Conservation (phyloP, 1,284 basidiomycete genomes). For the Leccinum colubrinum region DNA sequence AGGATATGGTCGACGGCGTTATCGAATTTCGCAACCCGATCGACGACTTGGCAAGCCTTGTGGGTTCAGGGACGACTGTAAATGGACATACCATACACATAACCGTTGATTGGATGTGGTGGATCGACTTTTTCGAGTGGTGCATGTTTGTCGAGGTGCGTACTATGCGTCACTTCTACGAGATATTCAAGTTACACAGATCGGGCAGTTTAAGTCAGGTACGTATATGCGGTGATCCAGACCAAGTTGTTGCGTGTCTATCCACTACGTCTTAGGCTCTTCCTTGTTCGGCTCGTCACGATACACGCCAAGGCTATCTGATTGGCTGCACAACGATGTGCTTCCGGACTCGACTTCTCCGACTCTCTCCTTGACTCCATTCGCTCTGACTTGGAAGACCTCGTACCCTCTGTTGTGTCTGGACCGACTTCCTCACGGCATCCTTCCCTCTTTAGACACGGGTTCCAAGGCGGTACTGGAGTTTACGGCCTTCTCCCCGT, state of each 20-base stretch:
- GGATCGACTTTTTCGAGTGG: slow-evolving; percentile 26
- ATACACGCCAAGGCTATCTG: neutral
- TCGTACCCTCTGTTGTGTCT: slow-evolving; percentile 18
- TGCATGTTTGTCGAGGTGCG: slow-evolving; percentile 27
- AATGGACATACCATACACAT: slow-evolving; percentile 24
- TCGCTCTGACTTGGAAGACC: slow-evolving; percentile 6
- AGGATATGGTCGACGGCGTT: slow-evolving; percentile 26
- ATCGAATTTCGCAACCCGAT: slow-evolving; percentile 34
- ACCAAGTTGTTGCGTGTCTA: neutral
- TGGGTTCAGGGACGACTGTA: slow-evolving; percentile 15
- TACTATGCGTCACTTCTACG: neutral
- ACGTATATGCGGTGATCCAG: slow-evolving; percentile 14
- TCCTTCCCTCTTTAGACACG: slow-evolving; percentile 5
- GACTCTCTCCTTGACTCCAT: neutral
- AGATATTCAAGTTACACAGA: slow-evolving; percentile 4
- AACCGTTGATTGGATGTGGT: slow-evolving; percentile 29
- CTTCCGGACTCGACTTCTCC: neutral
- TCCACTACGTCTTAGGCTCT: neutral
- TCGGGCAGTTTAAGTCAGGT: slow-evolving; percentile 21
- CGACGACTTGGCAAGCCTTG: slow-evolving; percentile 29
- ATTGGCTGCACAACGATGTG: slow-evolving; percentile 1
- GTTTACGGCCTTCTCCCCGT: slow-evolving; percentile 30
- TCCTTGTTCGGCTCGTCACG: neutral
- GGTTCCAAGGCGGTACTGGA: slow-evolving; percentile 20
- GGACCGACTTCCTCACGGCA: slow-evolving; percentile 17